Conservation (phyloP, 1,284 basidiomycete species). For the Laetiporus sulphureus region DNA sequence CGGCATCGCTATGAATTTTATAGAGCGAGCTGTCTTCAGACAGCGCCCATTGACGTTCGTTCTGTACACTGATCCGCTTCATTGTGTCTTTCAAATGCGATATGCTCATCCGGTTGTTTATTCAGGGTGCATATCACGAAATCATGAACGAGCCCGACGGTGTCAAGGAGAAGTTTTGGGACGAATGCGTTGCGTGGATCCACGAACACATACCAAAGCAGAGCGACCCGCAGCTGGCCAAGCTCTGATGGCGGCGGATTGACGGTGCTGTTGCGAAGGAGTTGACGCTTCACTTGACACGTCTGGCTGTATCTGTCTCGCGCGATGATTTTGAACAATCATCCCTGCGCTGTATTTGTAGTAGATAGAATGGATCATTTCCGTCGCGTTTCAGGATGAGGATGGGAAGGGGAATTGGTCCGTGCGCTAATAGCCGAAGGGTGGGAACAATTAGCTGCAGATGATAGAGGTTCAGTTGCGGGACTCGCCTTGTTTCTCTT, state of each 20-base stretch:
- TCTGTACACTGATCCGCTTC: too few relatives aligned
- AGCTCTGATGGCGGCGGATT: neutral
- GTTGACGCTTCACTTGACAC: too few relatives aligned
- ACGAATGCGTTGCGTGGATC: conserved; percentile 6
- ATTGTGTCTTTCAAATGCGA: too few relatives aligned
- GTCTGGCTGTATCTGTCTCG: too few relatives aligned
- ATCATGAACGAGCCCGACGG: conserved; percentile 76
- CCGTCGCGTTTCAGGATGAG: neutral
- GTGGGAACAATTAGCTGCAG: conserved; percentile 7
- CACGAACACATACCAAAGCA: neutral
- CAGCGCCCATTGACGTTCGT: too few relatives aligned
- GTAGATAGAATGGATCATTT: too few relatives aligned
- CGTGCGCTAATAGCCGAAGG: conserved; percentile 9
- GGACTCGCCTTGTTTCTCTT: conserved; percentile 10
- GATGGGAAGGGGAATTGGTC: conserved; percentile 4
- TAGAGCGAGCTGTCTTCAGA: too few relatives aligned
- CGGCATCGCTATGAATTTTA: too few relatives aligned
- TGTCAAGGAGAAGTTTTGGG: conserved; percentile 49
- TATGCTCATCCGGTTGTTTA: too few relatives aligned
- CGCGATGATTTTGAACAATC: too few relatives aligned
- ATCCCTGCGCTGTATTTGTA: too few relatives aligned
- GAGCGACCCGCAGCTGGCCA: neutral
- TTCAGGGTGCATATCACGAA: conserved; percentile 75
- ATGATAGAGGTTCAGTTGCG: neutral
- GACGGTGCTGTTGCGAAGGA: too few relatives aligned